Evolutionary conservation across 768 basidiomycete species (phyloP), one percentile per base, ranked within the genome.

Genomic region (Trametes cinnabarina): DNA sequence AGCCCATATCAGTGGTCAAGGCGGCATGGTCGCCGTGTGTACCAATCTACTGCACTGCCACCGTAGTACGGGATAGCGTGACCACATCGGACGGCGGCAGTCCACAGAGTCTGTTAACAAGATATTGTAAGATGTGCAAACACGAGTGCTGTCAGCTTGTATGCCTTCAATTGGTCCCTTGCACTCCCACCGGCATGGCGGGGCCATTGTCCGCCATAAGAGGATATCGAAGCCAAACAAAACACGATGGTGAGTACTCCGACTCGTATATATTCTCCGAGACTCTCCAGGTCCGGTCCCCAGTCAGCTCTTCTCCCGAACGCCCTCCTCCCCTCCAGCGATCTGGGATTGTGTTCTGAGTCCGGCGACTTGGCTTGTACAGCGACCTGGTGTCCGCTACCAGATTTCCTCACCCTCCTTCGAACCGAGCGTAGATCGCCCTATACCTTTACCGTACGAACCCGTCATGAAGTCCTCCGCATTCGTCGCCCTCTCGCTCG

Each of bases 401-500:
- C 41, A 34, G 34, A 44, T 37, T 37, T 51, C 40, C 30, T 7
- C 52, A 55, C 57, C 52, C 51, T 48, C 54, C 30, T 62, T 61
- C 64, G 19, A 32, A 12, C 30, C 47, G 30, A 47, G 51, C 57
- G 57, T 58, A 58, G 57, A 58, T 47, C 57, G 57, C 57, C 51
- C 10, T 17, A 58, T 46, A 42, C 42, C 44, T 40, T 49, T 32
- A 32, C 30, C 12, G 30, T 10, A 60, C 53, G 43, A 61, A 37
- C 8, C 56, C 54, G 61, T 54, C 39, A 79, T 75, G 75, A 77
- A 74, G 72, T 73, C 73, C 66, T 69, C 69, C 50, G 54, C 71
- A 47, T 66, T 82, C 57, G 65, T 78, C 55, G 60, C 71, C 30
- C 37, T 68, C 28, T 50, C 60, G 17, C 57, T 72, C 48, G 62